Evolutionary conservation across 2,329 filamentous ascomycete genomes (phyloP).

Genomic region (Nigrograna mackinnonii): DNA sequence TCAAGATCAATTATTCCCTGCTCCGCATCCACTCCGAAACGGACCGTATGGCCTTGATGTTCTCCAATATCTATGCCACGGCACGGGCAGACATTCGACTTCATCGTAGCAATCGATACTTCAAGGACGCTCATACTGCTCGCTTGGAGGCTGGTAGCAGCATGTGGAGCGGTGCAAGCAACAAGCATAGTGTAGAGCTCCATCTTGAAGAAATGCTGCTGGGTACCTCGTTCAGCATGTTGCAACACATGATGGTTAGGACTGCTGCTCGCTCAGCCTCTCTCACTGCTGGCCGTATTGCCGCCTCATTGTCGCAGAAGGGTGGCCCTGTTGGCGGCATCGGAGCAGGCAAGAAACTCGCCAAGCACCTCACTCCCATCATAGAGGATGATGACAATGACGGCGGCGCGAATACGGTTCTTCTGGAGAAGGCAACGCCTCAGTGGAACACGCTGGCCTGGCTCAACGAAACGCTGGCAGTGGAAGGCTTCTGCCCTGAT

Average conservation of each 20-base stretch:
- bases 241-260: constrained; percentile 29
- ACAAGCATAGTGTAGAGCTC: not conserved
- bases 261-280: constrained; percentile 34
- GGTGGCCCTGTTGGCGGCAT: too few relatives aligned
- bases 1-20: too few relatives aligned
- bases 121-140: too few relatives aligned
- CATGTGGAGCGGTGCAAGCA: constrained; percentile 20
- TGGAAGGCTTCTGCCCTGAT: constrained; percentile 37
- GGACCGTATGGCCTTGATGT: too few relatives aligned
- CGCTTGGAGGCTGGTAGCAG: too few relatives aligned
- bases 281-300: constrained; percentile 27
- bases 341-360: constrained; percentile 1
- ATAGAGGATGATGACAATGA: constrained; percentile 12
- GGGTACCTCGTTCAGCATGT: constrained; percentile 1
- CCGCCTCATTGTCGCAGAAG: not conserved
- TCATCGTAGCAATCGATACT: too few relatives aligned
- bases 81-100: too few relatives aligned
- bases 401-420: constrained; percentile 2
- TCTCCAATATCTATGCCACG: too few relatives aligned
- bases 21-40: too few relatives aligned
- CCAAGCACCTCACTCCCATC: constrained; percentile 12
- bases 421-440: constrained; percentile 24
- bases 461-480: constrained; percentile 29
- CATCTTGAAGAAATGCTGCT: constrained; percentile 1
- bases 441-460: constrained; percentile 28